A percentile compares a stretch with the other conserved stretches of the same genome.
These are phyloP conservation scores for Globisporangium iwayamae DNA, from an alignment of 352 stramenopile species.

Conservation along the genomic window DNA sequence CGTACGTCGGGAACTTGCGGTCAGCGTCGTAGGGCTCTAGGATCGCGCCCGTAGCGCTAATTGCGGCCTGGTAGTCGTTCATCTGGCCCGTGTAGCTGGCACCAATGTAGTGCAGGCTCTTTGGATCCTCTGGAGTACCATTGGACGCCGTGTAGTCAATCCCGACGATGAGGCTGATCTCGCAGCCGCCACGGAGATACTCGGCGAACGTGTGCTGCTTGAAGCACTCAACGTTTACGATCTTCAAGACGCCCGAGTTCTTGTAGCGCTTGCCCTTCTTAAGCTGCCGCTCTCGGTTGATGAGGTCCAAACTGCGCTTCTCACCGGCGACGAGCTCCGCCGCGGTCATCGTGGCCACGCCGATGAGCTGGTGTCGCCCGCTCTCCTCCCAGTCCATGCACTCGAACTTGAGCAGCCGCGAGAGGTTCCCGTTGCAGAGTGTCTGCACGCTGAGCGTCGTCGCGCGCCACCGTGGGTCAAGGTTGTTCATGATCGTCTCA, in stretches of 20 bases:
- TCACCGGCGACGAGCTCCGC: conserved; percentile 60
- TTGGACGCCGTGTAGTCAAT: conserved; percentile 85
- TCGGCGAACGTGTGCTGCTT: conserved; percentile 72
- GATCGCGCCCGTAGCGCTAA: conserved; percentile 60
- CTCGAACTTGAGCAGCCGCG: conserved; percentile 56
- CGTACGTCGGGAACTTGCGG: conserved; percentile 72
- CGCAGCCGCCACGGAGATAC: conserved; percentile 60
- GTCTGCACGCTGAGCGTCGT: conserved; percentile 57
- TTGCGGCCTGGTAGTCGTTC: conserved; percentile 82
- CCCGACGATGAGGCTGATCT: conserved; percentile 75
- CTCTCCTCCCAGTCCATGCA: conserved; percentile 79
- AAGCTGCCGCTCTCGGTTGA: conserved; percentile 60
- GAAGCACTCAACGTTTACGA: conserved; percentile 58
- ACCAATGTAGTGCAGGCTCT: conserved; percentile 62
- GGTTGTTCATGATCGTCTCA: conserved; percentile 60
- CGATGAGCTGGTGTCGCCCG: conserved; percentile 69
- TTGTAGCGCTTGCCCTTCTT: conserved; percentile 74
- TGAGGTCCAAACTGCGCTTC: conserved; percentile 41
- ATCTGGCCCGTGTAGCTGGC: conserved; percentile 43
- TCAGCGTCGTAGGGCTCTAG: conserved; percentile 78
- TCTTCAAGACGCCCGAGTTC: conserved; percentile 59
- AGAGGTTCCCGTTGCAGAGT: conserved; percentile 67
- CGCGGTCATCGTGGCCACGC: conserved; percentile 44
- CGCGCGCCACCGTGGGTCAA: conserved; percentile 59
- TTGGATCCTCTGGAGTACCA: conserved; percentile 36